phyloP scores from a whole-genome alignment of 2,329 filamentous ascomycete genomes.

The Drechslera avenae region DNA sequence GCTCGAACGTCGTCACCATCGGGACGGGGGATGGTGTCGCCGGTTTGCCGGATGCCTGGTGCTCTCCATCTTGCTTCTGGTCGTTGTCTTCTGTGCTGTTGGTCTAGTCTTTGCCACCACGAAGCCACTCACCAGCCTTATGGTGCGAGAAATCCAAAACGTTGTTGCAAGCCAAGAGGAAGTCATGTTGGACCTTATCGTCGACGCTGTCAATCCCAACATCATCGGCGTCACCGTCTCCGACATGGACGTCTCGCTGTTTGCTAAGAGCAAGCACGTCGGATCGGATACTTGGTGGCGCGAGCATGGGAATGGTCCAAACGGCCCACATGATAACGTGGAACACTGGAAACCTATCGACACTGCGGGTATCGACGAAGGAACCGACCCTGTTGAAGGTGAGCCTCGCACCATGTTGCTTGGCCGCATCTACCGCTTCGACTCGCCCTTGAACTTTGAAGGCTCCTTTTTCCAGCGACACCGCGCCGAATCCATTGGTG shows the following conservation, averaged over 20 bases:
- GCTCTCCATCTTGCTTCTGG: slow-evolving; percentile 77
- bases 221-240: slow-evolving; percentile 85
- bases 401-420: slow-evolving; percentile 84
- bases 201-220: slow-evolving; percentile 90
- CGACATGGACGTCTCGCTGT: slow-evolving; percentile 87
- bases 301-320: slow-evolving; percentile 38
- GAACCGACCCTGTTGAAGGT: slow-evolving; percentile 66
- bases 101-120: slow-evolving; percentile 91
- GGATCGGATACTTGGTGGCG: slow-evolving; percentile 61
- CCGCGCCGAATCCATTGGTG: slow-evolving; percentile 74
- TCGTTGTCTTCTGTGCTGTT: slow-evolving; percentile 83
- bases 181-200: slow-evolving; percentile 88
- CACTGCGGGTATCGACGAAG: slow-evolving; percentile 52
- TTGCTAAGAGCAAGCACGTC: slow-evolving; percentile 90
- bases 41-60: slow-evolving; percentile 86
- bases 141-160: slow-evolving; percentile 80
- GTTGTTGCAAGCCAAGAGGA: slow-evolving; percentile 94
- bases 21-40: slow-evolving; percentile 62
- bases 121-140: slow-evolving; percentile 79
- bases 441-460: slow-evolving; percentile 87
- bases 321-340: slow-evolving; percentile 24
- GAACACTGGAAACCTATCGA: slow-evolving; percentile 38
- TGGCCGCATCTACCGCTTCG: slow-evolving; percentile 85
- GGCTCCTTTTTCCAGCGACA: slow-evolving; percentile 83
- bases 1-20: slow-evolving; percentile 70